Conservation (phyloP, 495 filamentous ascomycete species). For the Rusavskia elegans region DNA sequence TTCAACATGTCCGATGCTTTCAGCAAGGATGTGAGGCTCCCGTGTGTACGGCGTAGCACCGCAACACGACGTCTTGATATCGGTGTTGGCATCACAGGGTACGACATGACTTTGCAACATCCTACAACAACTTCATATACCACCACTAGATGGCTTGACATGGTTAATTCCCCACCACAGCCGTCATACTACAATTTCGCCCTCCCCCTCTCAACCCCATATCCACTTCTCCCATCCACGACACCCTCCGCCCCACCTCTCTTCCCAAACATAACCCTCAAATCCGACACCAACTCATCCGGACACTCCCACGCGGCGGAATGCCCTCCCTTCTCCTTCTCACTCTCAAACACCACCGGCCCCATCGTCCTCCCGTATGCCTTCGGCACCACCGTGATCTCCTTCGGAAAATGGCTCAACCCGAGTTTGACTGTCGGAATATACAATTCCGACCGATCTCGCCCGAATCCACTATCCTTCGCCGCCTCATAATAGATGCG, state of each 20-base stretch:
- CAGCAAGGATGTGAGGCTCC: too few species aligned
- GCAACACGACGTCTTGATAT: too few species aligned
- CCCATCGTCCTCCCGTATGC: constrained; percentile 36
- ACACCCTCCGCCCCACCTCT: constrained; percentile 21
- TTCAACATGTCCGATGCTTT: too few species aligned
- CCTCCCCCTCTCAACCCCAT: background rate
- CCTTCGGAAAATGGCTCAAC: constrained; percentile 33
- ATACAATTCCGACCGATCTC: constrained; percentile 11
- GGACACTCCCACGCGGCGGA: constrained; percentile 47
- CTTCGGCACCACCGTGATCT: constrained; percentile 33
- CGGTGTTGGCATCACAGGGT: too few species aligned
- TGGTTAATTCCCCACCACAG: background rate
- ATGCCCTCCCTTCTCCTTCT: constrained; percentile 41
- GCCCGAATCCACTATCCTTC: constrained; percentile 9
- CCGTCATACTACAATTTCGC: background rate
- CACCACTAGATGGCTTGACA: background rate
- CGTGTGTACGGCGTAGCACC: too few species aligned
- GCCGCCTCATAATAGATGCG: constrained; percentile 46
- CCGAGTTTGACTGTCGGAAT: constrained; percentile 38
- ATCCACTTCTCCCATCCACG: background rate
- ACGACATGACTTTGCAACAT: background rate
- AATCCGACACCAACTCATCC: constrained; percentile 34
- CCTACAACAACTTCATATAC: background rate
- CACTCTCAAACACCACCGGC: constrained; percentile 34
- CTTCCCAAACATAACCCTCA: constrained; percentile 39